phyloP scores from a whole-genome alignment of 139 green algal genomes.

The Volvox reticuliferus region DNA sequence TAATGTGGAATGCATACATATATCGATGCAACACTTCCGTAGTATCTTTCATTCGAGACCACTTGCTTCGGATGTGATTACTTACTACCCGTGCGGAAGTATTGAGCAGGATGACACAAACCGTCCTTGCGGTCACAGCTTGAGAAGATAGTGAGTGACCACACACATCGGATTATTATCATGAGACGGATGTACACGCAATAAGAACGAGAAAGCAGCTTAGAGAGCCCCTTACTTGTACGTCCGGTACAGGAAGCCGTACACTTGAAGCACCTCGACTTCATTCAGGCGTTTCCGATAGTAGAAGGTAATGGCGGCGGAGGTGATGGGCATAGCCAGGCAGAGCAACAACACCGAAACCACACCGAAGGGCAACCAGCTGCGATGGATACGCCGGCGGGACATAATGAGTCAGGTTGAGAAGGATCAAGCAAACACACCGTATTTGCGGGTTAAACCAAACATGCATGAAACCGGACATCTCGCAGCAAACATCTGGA shows the following conservation, averaged over 20 bases:
- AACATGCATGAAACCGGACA: too few relatives aligned
- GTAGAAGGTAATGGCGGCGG: background rate
- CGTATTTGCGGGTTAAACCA: too few relatives aligned
- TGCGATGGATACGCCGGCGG: background rate
- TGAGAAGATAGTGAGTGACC: background rate
- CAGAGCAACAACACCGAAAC: constrained; percentile 18
- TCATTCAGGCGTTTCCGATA: background rate
- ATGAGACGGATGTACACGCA: too few relatives aligned
- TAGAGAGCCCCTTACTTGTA: constrained; percentile 29
- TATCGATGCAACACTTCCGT: too few relatives aligned
- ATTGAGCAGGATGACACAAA: background rate
- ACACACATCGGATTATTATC: too few relatives aligned
- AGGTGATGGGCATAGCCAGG: constrained; percentile 8
- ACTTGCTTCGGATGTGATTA: background rate
- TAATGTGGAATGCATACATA: too few relatives aligned
- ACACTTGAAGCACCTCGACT: background rate
- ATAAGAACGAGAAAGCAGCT: too few relatives aligned
- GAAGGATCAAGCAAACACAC: too few relatives aligned
- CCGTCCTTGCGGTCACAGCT: background rate
- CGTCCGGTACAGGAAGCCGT: constrained; percentile 20
- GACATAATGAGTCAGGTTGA: too few relatives aligned
- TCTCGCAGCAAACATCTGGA: too few relatives aligned
- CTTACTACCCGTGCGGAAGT: background rate
- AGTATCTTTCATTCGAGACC: too few relatives aligned
- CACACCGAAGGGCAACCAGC: constrained; percentile 26